These are phyloP conservation scores for Eleusine coracana DNA, from an alignment of 176 grass and related monocot species.

Conservation along the genomic window DNA sequence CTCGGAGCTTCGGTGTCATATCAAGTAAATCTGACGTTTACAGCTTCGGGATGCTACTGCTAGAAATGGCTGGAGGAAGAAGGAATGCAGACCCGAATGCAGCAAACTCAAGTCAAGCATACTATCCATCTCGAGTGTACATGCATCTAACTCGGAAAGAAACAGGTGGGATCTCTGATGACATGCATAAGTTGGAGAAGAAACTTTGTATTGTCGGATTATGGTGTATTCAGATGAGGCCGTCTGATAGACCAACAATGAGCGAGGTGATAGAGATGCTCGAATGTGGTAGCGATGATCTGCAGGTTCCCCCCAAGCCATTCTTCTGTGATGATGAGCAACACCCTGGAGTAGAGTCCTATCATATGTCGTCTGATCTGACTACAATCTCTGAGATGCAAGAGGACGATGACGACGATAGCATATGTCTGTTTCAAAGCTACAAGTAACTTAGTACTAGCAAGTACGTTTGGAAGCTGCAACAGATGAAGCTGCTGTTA, in stretches of 20 bases:
- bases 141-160: not conserved
- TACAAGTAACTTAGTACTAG: too few species aligned
- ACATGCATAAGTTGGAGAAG: conserved; percentile 36
- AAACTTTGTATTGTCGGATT: conserved; percentile 49
- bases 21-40: conserved; percentile 52
- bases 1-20: conserved; percentile 40
- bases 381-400: not conserved
- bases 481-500: too few species aligned
- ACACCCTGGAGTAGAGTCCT: not conserved
- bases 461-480: too few species aligned
- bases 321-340: conserved; percentile 37
- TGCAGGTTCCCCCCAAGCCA: conserved; percentile 43
- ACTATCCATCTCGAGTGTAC: conserved; percentile 50
- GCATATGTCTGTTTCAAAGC: too few species aligned
- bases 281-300: not conserved
- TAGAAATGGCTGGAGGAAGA: conserved; percentile 52
- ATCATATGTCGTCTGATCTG: not conserved
- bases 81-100: conserved; percentile 23
- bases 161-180: conserved; percentile 10
- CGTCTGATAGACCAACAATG: conserved; percentile 27
- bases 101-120: conserved; percentile 30
- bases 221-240: conserved; percentile 48
- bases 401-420: too few species aligned
- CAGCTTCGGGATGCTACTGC: conserved; percentile 58
- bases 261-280: conserved; percentile 56